phyloP scores from a whole-genome alignment of 805 yeast species.

The Metschnikowia colocasiae region DNA sequence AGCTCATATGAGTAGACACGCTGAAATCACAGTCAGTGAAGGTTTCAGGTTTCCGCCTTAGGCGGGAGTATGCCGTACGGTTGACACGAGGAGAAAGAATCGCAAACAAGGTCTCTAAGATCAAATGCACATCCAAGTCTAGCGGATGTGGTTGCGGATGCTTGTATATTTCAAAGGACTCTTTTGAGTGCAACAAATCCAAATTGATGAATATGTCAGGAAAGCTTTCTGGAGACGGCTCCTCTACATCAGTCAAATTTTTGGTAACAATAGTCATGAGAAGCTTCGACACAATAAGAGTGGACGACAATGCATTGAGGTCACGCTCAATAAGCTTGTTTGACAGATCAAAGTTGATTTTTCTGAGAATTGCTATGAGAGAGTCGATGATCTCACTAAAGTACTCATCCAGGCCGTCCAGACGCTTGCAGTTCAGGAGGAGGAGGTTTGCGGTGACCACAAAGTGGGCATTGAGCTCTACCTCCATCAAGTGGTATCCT shows the following conservation, averaged over 20 bases:
- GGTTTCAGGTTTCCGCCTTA: slow-evolving; percentile 15
- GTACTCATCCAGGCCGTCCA: slow-evolving; percentile 13
- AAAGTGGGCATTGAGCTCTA: slow-evolving; percentile 40
- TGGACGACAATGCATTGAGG: slow-evolving; percentile 29
- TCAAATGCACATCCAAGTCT: slow-evolving; percentile 16
- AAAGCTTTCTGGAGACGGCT: slow-evolving; percentile 5
- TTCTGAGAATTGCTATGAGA: slow-evolving; percentile 24
- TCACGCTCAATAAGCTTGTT: slow-evolving; percentile 27
- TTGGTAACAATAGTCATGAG: slow-evolving; percentile 26
- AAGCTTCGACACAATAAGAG: slow-evolving; percentile 31
- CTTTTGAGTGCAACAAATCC: slow-evolving; percentile 12
- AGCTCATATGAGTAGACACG: slow-evolving; percentile 1
- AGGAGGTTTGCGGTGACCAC: slow-evolving; percentile 30
- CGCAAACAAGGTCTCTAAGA: slow-evolving; percentile 30
- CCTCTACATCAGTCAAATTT: slow-evolving; percentile 26
- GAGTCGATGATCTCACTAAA: slow-evolving; percentile 20
- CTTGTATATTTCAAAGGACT: slow-evolving; percentile 28
- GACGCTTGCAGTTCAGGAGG: slow-evolving; percentile 15
- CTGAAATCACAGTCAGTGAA: slow-evolving; percentile 6
- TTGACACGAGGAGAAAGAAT: slow-evolving; percentile 30
- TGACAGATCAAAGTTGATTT: slow-evolving; percentile 15
- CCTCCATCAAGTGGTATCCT: slow-evolving; percentile 37
- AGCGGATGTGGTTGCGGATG: slow-evolving; percentile 29
- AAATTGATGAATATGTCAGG: slow-evolving; percentile 12
- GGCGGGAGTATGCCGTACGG: slow-evolving; percentile 26